Base-by-base conservation (phyloP, 2,329 filamentous ascomycete species). In the Cladosporium sp. region DNA sequence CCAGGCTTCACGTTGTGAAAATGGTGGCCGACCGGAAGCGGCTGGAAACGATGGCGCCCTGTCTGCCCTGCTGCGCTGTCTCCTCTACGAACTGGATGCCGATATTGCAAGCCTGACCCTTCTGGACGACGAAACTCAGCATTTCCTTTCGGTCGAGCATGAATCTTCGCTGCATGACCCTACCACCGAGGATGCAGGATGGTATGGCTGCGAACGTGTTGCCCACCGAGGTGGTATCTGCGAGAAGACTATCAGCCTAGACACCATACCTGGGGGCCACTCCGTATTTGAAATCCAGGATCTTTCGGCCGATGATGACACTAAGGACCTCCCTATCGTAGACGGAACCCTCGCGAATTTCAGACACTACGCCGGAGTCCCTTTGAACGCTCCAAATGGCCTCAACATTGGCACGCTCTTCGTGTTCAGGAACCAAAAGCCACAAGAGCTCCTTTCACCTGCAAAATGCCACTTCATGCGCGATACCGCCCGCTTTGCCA, bases 361-460 rank as follows among this genome's bases (percentile, higher is more conserved):
- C 24, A 34, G 43, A n/a, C 38, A 51, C 58, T 78, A 79, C 51
- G 76, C 76, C 5, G 76, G 75, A 18, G 80, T 83, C 0, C 82
- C 82, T 0, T 77, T 85, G 47, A 73, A 75, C 18, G 82, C 79
- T 2, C 74, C 73, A 0, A 76, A 73, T 29, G 73, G 77, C 30
- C 75, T 78, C 57, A 73, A 74, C 41, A 78, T 85, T 51, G 52
- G 52, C 13, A 54, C 48, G 1, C 17, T 54, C 7, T 54, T 54
- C 19, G 37, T 48, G 8, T 51, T 54, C 24, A 13, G 37, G 13
- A 43, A 43, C 3, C 17, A 34, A 15, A 8, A n/a, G 1, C 27
- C 37, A 9, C 7, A n/a, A 3, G 19, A 20, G 5, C 11, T 19
- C 3, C 41, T 51, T 7, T 30, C 42, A 13, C 17, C 24, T 2